Conservation (phyloP, 2,329 filamentous ascomycete species). For the Arthrinium phaeospermum region DNA sequence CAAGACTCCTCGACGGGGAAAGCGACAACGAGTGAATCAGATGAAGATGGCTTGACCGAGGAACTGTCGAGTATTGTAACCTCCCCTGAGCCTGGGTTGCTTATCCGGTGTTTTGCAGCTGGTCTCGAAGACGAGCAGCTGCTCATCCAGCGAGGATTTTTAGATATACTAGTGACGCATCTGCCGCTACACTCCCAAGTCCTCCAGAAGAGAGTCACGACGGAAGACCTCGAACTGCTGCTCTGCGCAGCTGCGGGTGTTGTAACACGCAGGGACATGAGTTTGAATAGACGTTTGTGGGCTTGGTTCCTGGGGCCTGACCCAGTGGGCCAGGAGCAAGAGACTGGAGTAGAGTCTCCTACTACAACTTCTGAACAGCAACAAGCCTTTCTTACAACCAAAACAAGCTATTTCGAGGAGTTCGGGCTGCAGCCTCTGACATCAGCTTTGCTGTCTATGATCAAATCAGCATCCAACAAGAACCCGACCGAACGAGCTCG, state of each 20-base stretch:
- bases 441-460: slow-evolving; percentile 77
- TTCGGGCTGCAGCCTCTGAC: slow-evolving; percentile 78
- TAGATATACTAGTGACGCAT: slow-evolving; percentile 90
- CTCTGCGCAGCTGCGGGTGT: slow-evolving; percentile 85
- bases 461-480: slow-evolving; percentile 58
- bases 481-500: slow-evolving; percentile 73
- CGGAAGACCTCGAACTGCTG: slow-evolving; percentile 79
- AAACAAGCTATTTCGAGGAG: slow-evolving; percentile 82
- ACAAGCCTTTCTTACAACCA: slow-evolving; percentile 56
- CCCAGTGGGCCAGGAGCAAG: slow-evolving; percentile 54
- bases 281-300: slow-evolving; percentile 93
- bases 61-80: slow-evolving; percentile 72
- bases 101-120: slow-evolving; percentile 90
- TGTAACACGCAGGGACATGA: slow-evolving; percentile 92
- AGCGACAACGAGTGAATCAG: slow-evolving; percentile 42
- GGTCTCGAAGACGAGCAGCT: slow-evolving; percentile 87
- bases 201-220: slow-evolving; percentile 75
- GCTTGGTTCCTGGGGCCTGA: slow-evolving; percentile 91
- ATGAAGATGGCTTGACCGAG: slow-evolving; percentile 50
- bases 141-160: slow-evolving; percentile 89
- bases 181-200: slow-evolving; percentile 84
- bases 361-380: slow-evolving; percentile 48
- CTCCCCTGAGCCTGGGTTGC: slow-evolving; percentile 86
- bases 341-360: slow-evolving; percentile 54
- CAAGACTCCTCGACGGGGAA: slow-evolving; percentile 39